A percentile compares a stretch with the other conserved stretches of the same genome.
Conservation (phyloP, 306 rosid species). For the Fragaria nilgerrensis region DNA sequence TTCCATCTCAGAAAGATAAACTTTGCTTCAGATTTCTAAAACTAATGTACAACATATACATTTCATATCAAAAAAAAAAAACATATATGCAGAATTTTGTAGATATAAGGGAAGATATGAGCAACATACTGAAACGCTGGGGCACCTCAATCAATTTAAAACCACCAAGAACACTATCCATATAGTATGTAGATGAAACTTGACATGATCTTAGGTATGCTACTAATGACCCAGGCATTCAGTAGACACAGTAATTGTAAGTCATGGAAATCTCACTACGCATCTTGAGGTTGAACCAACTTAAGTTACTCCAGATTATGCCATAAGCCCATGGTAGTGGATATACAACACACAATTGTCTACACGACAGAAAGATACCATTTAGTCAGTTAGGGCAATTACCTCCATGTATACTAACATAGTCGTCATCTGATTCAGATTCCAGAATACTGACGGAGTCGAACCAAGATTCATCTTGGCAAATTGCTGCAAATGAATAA, state of each 20-base stretch:
- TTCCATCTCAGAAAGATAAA: background rate
- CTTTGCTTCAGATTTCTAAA: background rate
- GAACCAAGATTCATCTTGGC: constrained; percentile 79
- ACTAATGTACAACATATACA: background rate
- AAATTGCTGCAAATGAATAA: constrained; percentile 43
- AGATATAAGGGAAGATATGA: background rate
- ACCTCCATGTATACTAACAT: constrained; percentile 80
- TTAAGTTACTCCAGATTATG: background rate
- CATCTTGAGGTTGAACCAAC: background rate
- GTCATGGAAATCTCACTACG: background rate
- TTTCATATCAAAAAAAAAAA: background rate
- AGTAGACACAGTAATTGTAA: background rate
- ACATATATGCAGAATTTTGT: background rate
- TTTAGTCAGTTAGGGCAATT: constrained; percentile 18
- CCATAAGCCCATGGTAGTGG: background rate
- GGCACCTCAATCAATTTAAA: background rate
- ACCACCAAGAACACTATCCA: background rate
- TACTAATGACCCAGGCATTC: background rate
- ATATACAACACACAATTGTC: background rate
- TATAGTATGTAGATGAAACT: background rate
- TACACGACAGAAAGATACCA: background rate
- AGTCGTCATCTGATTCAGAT: constrained; percentile 90
- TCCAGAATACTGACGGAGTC: constrained; percentile 79
- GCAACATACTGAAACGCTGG: background rate
- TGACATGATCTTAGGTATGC: background rate